These are phyloP conservation scores for Alliaria petiolata DNA, from an alignment of 345 rosid species.

Conservation along the genomic window DNA sequence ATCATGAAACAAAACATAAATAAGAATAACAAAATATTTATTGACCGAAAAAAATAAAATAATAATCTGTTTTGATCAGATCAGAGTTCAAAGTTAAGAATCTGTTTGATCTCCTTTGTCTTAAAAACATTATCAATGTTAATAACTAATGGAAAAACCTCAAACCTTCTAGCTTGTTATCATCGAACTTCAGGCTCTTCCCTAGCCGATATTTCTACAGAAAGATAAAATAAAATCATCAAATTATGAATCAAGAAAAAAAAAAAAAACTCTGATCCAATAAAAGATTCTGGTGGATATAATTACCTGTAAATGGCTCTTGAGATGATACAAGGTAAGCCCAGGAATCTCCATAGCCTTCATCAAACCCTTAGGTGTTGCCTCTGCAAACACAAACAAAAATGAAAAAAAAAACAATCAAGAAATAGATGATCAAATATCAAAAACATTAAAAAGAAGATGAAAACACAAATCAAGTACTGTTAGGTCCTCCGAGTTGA, in stretches of 20 bases:
- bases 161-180: slow-evolving; percentile 30
- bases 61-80: background rate
- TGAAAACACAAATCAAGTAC: slow-evolving; percentile 38
- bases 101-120: background rate
- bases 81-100: slow-evolving; percentile 26
- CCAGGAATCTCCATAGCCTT: slow-evolving; percentile 80
- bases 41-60: background rate
- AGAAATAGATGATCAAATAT: background rate
- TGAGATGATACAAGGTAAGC: slow-evolving; percentile 88
- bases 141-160: background rate
- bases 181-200: slow-evolving; percentile 55
- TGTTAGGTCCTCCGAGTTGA: slow-evolving; percentile 89
- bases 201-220: slow-evolving; percentile 89
- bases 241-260: background rate
- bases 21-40: background rate
- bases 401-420: slow-evolving; percentile 5
- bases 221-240: slow-evolving; percentile 15
- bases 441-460: background rate
- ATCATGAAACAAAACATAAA: slow-evolving; percentile 8
- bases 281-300: background rate
- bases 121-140: background rate
- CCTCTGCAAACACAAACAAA: slow-evolving; percentile 48
- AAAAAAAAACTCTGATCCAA: background rate
- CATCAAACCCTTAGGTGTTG: slow-evolving; percentile 94
- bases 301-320: slow-evolving; percentile 88